Evolutionary conservation across 176 grass and related monocot genomes (phyloP).

Genomic region (Chloris gayana): DNA sequence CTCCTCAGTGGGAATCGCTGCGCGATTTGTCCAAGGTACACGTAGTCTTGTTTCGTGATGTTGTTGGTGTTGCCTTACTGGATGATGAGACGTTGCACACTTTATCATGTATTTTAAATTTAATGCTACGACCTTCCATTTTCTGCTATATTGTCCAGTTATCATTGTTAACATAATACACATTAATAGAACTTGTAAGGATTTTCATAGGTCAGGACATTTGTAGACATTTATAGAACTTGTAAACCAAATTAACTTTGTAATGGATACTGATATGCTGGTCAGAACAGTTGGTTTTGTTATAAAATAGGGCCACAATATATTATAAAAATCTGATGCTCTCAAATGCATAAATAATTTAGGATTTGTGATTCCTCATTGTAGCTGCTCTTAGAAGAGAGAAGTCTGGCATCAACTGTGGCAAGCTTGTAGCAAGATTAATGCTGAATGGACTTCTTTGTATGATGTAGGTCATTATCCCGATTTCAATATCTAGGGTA

Average conservation of each 20-base stretch:
- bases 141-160: background rate
- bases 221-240: background rate
- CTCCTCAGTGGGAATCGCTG: constrained; percentile 52
- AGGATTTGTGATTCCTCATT: background rate
- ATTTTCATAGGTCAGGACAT: too few relatives aligned
- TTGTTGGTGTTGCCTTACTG: background rate
- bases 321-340: background rate
- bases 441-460: background rate
- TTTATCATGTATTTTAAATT: constrained; percentile 6
- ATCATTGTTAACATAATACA: too few relatives aligned
- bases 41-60: background rate
- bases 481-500: constrained; percentile 83
- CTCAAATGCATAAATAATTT: background rate
- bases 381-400: background rate
- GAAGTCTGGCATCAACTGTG: background rate
- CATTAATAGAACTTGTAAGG: too few relatives aligned
- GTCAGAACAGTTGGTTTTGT: background rate
- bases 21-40: constrained; percentile 57
- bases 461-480: constrained; percentile 59
- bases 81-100: background rate
- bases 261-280: background rate
- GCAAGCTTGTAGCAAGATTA: background rate
- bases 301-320: background rate
- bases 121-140: background rate
- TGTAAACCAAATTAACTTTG: background rate